Percentiles rank a stretch among this genome's conserved stretches.
phyloP scores from a whole-genome alignment of 306 rosid genomes.

The Vigna hirtella region DNA sequence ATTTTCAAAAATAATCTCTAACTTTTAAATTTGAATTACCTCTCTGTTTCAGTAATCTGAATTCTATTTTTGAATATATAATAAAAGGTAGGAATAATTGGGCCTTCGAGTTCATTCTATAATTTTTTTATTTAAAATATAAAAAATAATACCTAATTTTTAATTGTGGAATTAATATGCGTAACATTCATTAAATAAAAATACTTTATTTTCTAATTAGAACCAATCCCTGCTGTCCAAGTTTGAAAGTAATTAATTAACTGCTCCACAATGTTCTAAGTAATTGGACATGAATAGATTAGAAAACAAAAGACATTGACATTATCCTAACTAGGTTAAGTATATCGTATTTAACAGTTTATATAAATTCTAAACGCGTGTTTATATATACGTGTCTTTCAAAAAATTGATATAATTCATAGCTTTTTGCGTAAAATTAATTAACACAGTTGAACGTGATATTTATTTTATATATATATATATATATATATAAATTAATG shows the following conservation, averaged over 20 bases:
- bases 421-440: no score
- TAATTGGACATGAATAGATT: background rate
- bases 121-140: no score
- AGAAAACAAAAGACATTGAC: background rate
- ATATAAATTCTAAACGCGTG: no score
- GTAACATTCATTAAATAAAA: background rate
- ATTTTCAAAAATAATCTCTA: background rate
- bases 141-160: no score
- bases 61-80: no score
- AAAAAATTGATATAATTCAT: no score
- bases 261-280: background rate
- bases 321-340: background rate
- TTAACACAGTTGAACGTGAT: no score
- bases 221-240: background rate
- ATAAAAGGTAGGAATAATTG: background rate
- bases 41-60: no score
- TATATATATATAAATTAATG: background rate
- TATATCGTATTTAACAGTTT: background rate
- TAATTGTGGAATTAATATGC: no score
- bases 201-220: background rate
- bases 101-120: background rate
- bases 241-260: background rate
- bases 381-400: no score
- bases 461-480: no score
- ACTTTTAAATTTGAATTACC: no score